Conservation (phyloP, 768 basidiomycete species). For the Tulasnella sp. region DNA sequence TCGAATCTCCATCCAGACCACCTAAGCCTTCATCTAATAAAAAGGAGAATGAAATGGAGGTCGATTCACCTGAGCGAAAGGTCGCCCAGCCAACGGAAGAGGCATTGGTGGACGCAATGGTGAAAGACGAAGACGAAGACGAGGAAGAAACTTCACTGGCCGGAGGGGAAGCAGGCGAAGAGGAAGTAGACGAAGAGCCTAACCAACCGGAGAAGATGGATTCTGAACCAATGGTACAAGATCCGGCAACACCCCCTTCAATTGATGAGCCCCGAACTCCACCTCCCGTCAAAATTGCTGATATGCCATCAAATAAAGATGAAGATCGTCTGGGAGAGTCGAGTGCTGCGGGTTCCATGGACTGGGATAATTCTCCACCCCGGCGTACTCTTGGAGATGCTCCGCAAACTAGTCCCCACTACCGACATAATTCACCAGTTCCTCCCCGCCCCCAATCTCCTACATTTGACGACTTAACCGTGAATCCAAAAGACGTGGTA, state of each 20-base stretch:
- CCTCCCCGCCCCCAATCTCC: slow-evolving; percentile 1
- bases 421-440: slow-evolving; percentile 3
- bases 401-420: slow-evolving; percentile 1
- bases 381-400: neutral
- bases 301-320: neutral
- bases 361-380: neutral
- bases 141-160: neutral
- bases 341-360: neutral
- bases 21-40: neutral
- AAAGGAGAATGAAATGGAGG: neutral
- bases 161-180: neutral
- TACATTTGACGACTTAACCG: neutral
- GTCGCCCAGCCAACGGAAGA: neutral
- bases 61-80: neutral
- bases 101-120: neutral
- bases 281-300: neutral
- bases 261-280: neutral
- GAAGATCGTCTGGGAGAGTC: neutral
- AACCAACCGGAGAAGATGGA: neutral
- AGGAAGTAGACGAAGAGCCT: slow-evolving; percentile 15
- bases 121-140: neutral
- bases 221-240: neutral
- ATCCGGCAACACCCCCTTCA: neutral
- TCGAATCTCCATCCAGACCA: neutral
- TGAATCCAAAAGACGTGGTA: neutral